These are phyloP conservation scores for Amphirosellinia nigrospora DNA, from an alignment of 495 filamentous ascomycete species.

Conservation along the genomic window DNA sequence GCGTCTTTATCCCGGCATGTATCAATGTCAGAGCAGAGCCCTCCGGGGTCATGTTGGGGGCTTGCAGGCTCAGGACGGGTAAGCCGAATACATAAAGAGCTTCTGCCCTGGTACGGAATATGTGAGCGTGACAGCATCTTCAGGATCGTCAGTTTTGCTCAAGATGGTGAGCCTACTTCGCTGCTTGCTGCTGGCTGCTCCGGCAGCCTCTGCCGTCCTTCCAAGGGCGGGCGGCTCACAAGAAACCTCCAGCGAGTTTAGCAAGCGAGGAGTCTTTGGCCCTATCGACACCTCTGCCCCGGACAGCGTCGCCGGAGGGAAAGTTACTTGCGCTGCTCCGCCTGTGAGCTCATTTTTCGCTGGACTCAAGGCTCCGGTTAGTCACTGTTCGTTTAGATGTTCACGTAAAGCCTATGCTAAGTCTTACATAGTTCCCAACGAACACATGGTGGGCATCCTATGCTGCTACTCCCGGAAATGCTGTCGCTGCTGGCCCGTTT, in stretches of 20 bases:
- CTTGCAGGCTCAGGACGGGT: not conserved
- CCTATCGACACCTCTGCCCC: not conserved
- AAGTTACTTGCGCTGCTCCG: not conserved
- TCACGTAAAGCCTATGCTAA: not conserved
- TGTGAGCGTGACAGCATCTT: not conserved
- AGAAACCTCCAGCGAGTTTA: not conserved
- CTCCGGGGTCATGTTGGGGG: not conserved
- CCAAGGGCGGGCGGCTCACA: not conserved
- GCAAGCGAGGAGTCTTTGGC: not conserved
- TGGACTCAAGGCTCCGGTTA: not conserved
- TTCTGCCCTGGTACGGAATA: not conserved
- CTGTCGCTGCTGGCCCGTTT: not conserved
- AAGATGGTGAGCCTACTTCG: not conserved
- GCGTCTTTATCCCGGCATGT: not conserved
- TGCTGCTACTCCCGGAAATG: not conserved
- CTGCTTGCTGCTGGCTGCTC: slow-evolving; percentile 5
- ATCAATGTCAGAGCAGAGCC: not conserved
- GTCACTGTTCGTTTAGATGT: not conserved
- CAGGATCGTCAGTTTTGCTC: not conserved
- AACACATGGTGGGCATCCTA: not conserved
- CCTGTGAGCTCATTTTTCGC: slow-evolving; percentile 5
- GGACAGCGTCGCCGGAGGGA: not conserved
- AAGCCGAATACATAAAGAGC: not conserved
- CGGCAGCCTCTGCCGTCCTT: not conserved
- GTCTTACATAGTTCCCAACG: slow-evolving; percentile 3